phyloP scores from a whole-genome alignment of 73 alveolate genomes.

The Stentor coeruleus region DNA sequence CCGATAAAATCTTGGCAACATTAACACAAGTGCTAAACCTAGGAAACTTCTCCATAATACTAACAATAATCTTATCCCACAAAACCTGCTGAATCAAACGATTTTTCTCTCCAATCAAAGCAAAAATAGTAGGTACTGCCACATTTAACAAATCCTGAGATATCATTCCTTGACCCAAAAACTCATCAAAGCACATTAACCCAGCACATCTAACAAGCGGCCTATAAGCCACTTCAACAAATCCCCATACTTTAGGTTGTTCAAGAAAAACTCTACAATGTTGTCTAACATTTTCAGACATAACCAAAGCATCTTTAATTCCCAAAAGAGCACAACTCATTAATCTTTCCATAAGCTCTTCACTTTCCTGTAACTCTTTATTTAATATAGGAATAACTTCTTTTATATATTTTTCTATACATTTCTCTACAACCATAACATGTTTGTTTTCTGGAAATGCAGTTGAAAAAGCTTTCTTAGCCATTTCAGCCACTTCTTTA shows the following conservation, averaged over 20 bases:
- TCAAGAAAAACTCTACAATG: neutral
- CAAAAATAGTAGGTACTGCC: neutral
- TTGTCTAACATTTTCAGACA: neutral
- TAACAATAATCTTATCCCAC: slow-evolving; percentile 6
- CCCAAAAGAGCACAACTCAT: slow-evolving; percentile 5
- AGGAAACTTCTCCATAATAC: neutral
- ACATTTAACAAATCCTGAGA: neutral
- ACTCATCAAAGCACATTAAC: neutral
- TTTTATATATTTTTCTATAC: neutral
- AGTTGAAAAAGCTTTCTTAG: slow-evolving; percentile 1
- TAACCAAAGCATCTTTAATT: neutral
- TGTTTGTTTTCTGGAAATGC: slow-evolving; percentile 18
- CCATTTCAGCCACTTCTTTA: slow-evolving; percentile 5
- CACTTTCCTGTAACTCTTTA: neutral
- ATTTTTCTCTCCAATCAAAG: neutral
- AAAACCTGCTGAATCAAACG: neutral
- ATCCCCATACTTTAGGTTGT: neutral
- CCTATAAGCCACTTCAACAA: neutral
- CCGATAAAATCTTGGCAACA: neutral
- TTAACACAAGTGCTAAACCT: neutral
- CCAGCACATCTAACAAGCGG: slow-evolving; percentile 19
- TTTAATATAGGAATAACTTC: neutral
- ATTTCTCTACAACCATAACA: neutral
- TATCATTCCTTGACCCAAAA: neutral
- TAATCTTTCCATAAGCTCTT: slow-evolving; percentile 16